Evolutionary conservation across 371 early-diverging fungal species (phyloP).

Genomic region (Mucor mucedo): DNA sequence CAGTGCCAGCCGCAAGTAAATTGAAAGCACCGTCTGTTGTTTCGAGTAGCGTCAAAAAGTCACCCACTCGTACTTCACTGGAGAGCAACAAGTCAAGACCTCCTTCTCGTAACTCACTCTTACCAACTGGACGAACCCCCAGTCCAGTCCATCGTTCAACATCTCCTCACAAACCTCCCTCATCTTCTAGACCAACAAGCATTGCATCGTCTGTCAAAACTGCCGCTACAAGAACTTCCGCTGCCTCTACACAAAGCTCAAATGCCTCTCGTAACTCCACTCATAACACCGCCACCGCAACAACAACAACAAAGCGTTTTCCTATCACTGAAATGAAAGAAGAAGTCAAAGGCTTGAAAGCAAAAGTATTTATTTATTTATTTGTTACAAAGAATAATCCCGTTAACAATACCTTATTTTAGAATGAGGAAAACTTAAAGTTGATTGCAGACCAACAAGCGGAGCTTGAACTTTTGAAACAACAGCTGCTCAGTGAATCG

Average conservation of each 20-base stretch:
- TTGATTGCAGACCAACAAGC: conserved; percentile 52
- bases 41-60: conserved; percentile 12
- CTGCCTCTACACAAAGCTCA: neutral
- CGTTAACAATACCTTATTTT: neutral
- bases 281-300: conserved; percentile 8
- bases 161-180: conserved; percentile 18
- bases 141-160: conserved; percentile 16
- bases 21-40: conserved; percentile 15
- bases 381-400: neutral
- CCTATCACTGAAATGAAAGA: conserved; percentile 38
- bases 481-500: conserved; percentile 19
- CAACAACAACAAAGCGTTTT: conserved; percentile 12
- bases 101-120: conserved; percentile 18
- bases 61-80: conserved; percentile 18
- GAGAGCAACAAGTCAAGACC: conserved; percentile 19
- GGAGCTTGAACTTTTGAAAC: conserved; percentile 36
- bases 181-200: conserved; percentile 24
- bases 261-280: conserved; percentile 7
- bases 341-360: conserved; percentile 35
- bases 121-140: conserved; percentile 12
- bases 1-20: neutral
- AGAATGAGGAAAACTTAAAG: conserved; percentile 50
- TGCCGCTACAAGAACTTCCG: neutral
- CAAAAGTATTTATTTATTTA: conserved; percentile 19
- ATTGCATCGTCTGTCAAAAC: conserved; percentile 13